phyloP scores from a whole-genome alignment of 2,329 filamentous ascomycete species.

The Pseudocercospora fijiensis region DNA sequence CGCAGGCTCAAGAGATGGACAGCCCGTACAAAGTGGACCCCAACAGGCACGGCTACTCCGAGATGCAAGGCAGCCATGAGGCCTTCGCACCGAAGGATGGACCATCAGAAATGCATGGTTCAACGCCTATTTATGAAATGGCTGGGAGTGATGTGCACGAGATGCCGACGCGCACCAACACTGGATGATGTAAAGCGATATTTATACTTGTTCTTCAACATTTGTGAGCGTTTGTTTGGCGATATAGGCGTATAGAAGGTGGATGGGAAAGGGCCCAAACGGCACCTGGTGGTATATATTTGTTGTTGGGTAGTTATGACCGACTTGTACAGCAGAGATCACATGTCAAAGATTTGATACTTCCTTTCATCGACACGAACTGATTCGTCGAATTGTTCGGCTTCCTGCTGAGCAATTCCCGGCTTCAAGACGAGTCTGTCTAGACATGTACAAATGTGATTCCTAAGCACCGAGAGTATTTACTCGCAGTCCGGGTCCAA shows the following conservation, averaged over 20 bases:
- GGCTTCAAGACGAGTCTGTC: neutral
- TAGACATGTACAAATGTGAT: neutral
- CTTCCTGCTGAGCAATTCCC: neutral
- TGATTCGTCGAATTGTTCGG: neutral
- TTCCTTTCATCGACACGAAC: neutral
- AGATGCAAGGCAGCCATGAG: slow-evolving; percentile 34
- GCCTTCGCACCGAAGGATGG: slow-evolving; percentile 24
- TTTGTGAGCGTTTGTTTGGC: neutral
- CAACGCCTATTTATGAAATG: slow-evolving; percentile 36
- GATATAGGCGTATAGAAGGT: neutral
- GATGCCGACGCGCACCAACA: slow-evolving; percentile 21
- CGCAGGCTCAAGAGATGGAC: slow-evolving; percentile 35
- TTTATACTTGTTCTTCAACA: neutral
- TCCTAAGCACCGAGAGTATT: neutral
- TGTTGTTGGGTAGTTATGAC: neutral
- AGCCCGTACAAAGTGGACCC: slow-evolving; percentile 36
- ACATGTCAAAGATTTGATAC: slow-evolving; percentile 1
- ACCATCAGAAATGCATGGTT: slow-evolving; percentile 32
- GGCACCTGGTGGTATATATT: neutral
- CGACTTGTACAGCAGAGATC: slow-evolving; percentile 3
- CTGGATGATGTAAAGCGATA: slow-evolving; percentile 13
- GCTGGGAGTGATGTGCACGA: slow-evolving; percentile 32
- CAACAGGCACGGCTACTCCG: slow-evolving; percentile 36
- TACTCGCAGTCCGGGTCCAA: slow-evolving; percentile 11
- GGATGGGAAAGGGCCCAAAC: neutral